A percentile compares a stretch with the other conserved stretches of the same genome.
These are phyloP conservation scores for Saccharomyces hybrid DNA, from an alignment of 1,139 yeast genomes.

Conservation along the genomic window DNA sequence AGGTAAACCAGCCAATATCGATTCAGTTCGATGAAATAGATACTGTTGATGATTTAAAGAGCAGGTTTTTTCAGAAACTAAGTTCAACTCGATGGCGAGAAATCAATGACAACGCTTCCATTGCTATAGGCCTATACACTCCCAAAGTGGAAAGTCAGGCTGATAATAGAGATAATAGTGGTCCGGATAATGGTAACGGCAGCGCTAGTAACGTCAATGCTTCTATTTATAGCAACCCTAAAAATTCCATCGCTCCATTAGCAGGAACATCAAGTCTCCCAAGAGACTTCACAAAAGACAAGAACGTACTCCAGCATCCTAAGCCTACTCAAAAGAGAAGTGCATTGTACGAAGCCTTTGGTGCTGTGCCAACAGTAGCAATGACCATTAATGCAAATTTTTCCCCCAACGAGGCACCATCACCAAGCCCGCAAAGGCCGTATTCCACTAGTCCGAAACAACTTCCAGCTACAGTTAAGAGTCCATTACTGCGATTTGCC, in stretches of 20 bases:
- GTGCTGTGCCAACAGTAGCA: background rate
- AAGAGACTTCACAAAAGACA: background rate
- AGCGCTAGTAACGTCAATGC: background rate
- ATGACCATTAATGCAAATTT: background rate
- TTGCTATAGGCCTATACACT: conserved; percentile 23
- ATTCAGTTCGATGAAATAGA: conserved; percentile 24
- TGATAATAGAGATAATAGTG: background rate
- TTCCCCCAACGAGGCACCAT: conserved; percentile 1
- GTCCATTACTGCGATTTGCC: conserved; percentile 2
- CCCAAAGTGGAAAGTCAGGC: conserved; percentile 1
- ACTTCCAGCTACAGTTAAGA: background rate
- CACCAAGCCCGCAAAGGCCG: conserved; percentile 2
- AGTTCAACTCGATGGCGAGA: conserved; percentile 20
- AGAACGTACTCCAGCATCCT: background rate
- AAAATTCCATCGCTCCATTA: background rate
- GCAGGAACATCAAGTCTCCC: background rate
- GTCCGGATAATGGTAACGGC: background rate
- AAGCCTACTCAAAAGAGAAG: background rate
- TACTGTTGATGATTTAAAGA: conserved; percentile 28
- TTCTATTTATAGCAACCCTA: background rate
- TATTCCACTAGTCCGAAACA: conserved; percentile 5
- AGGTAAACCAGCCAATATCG: conserved; percentile 21
- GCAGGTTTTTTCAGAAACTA: conserved; percentile 19
- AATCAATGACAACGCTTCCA: conserved; percentile 24
- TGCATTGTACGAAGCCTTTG: background rate